Base-by-base conservation (phyloP, 768 basidiomycete genomes). In the Obba rivulosa region DNA sequence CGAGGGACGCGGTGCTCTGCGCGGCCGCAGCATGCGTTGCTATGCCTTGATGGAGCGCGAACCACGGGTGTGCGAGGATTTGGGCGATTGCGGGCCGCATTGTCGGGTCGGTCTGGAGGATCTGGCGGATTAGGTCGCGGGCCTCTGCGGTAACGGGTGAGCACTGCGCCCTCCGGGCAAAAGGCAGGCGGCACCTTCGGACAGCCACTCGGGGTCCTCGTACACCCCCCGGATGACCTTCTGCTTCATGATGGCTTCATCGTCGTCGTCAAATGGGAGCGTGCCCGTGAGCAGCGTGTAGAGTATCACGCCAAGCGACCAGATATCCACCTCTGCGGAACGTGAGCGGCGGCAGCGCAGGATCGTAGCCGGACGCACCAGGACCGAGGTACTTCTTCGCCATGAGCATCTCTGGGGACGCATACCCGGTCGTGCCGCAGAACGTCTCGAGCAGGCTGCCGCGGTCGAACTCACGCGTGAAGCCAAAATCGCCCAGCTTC, bases 401-500 rank as follows among this genome's bases (percentile, higher is more conserved):
- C 55, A 84, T 76, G 18, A 97, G 66, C 83, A 97, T 95, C 68
- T 96, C 93, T 2, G 93, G 93, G 22, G 89, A 79, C 4, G 93
- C 93, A 65, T 97, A 87, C 13, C 90, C 92, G 2, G 93, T 95
- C 9, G 93, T 96, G 9, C 94, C 93, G 60, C 93, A 97, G 61
- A 87, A 95, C 0, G 93, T 96, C 62, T 96, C 93, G 78, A 97
- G 81, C 24, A 87, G 73, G 2, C 68, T 61, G 2, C 85, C 85
- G 14, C 75, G 72, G 53, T 94, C 88, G 66, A 86, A 95, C 68
- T 95, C 93, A 34, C 93, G 77, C 11, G 92, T 94, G 60, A 97
- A 96, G 3, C 93, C 93, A 64, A 97, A 88, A 66, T 97, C 93
- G 2, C 92, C 92, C 11, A 97, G 78, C 66, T 96, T 97, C 58